Evolutionary conservation across 2,329 filamentous ascomycete genomes (phyloP).

Genomic region (Fusarium heterosporum): DNA sequence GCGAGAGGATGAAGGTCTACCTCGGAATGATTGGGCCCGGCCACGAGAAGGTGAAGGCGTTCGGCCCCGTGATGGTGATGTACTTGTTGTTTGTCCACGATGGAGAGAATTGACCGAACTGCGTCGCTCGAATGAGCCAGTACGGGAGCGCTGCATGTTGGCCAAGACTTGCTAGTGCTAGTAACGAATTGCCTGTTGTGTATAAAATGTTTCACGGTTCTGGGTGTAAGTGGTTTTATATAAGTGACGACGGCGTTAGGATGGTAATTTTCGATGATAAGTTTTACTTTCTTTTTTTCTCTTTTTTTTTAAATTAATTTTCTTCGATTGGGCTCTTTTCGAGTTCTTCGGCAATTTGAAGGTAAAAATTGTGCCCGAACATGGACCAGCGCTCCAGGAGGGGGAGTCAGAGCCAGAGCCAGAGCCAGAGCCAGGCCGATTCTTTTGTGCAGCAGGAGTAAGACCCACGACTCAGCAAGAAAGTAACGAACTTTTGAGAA

Average conservation of each 20-base stretch:
- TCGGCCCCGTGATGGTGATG: slow-evolving; percentile 29
- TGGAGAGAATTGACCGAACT: slow-evolving; percentile 32
- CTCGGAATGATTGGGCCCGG: slow-evolving; percentile 24
- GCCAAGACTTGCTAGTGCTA: slow-evolving; percentile 27
- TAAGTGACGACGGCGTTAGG: not conserved
- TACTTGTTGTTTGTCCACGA: slow-evolving; percentile 17
- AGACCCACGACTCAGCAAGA: slow-evolving; percentile 13
- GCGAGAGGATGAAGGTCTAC: slow-evolving; percentile 6
- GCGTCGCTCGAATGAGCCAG: slow-evolving; percentile 38
- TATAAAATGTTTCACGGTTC: slow-evolving; percentile 8
- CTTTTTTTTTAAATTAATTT: not conserved
- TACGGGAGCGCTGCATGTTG: slow-evolving; percentile 33
- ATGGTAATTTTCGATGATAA: not conserved
- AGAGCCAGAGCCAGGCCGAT: slow-evolving; percentile 1
- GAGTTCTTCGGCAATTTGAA: slow-evolving; percentile 16
- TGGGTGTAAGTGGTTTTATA: slow-evolving; percentile 10
- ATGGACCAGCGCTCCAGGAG: slow-evolving; percentile 26
- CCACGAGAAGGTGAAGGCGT: slow-evolving; percentile 35
- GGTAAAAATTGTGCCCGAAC: slow-evolving; percentile 8
- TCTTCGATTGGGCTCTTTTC: slow-evolving; percentile 16
- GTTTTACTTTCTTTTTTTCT: not conserved
- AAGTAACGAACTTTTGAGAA: not conserved
- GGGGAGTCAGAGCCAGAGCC: not conserved
- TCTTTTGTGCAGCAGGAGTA: slow-evolving; percentile 15
- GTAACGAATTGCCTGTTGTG: not conserved